Evolutionary conservation across 148 eudicot species (phyloP).

Genomic region (Hydrangea macrophylla): DNA sequence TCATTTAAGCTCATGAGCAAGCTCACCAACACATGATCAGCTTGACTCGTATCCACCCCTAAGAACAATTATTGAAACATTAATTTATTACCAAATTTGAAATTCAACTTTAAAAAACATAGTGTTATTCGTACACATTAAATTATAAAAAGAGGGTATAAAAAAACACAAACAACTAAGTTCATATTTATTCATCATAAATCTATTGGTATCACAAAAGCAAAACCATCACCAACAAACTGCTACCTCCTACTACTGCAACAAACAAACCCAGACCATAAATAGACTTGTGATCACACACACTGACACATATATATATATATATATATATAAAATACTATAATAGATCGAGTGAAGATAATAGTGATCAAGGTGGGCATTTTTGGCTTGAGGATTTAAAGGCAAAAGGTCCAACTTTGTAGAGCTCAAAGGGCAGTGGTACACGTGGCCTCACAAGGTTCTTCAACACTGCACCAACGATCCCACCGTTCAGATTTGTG

Average conservation of each 20-base stretch:
- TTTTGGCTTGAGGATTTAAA: background rate
- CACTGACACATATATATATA: background rate
- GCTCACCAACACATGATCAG: too few species aligned
- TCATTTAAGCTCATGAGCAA: too few species aligned
- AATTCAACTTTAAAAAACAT: too few species aligned
- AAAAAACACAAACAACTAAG: background rate
- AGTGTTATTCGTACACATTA: too few species aligned
- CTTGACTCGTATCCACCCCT: too few species aligned
- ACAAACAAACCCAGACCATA: background rate
- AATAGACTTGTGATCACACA: background rate
- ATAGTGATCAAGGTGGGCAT: background rate
- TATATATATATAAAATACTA: too few species aligned
- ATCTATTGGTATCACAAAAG: background rate
- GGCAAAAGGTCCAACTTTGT: slow-evolving; percentile 30
- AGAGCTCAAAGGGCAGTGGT: slow-evolving; percentile 17
- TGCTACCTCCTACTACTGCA: background rate
- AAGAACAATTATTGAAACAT: too few species aligned
- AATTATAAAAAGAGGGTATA: too few species aligned
- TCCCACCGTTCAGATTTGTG: slow-evolving; percentile 36
- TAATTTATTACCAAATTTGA: too few species aligned
- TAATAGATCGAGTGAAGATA: too few species aligned
- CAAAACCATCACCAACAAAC: background rate
- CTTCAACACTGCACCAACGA: slow-evolving; percentile 27
- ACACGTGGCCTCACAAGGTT: slow-evolving; percentile 1
- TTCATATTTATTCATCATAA: background rate